phyloP scores from a whole-genome alignment of 2,329 filamentous ascomycete species.

The Biscogniauxia marginata region DNA sequence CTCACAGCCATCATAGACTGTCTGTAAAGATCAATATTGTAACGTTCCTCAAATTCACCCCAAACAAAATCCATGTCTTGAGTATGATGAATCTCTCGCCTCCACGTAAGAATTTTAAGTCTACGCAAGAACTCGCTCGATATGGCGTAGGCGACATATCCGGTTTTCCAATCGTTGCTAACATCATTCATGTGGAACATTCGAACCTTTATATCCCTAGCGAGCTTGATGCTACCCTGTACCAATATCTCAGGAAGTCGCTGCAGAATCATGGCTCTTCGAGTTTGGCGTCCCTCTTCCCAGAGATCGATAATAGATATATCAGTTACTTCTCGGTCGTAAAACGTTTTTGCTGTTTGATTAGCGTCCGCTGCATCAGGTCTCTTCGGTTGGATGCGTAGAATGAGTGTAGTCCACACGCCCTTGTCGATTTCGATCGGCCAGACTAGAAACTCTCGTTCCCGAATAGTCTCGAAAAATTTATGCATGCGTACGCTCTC shows the following conservation, averaged over 20 bases:
- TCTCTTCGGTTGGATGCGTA: constrained; percentile 5
- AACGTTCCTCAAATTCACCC: constrained; percentile 20
- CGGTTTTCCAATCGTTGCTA: constrained; percentile 17
- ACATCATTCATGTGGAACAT: constrained; percentile 1
- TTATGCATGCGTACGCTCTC: constrained; percentile 12
- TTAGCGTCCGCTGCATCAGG: neutral
- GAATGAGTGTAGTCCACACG: constrained; percentile 23
- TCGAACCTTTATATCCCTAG: neutral
- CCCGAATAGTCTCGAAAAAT: constrained; percentile 21
- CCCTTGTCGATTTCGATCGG: constrained; percentile 13
- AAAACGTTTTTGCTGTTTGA: neutral
- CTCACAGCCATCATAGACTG: constrained; percentile 17
- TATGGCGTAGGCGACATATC: constrained; percentile 23
- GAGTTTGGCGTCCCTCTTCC: neutral
- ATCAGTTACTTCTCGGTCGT: constrained; percentile 17
- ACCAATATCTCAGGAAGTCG: constrained; percentile 15
- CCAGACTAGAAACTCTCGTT: constrained; percentile 22
- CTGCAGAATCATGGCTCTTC: constrained; percentile 2
- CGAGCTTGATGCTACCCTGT: constrained; percentile 20
- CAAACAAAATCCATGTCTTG: constrained; percentile 12
- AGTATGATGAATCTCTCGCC: neutral
- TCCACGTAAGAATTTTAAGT: constrained; percentile 18
- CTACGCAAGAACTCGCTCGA: constrained; percentile 27
- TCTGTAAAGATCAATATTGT: constrained; percentile 22
- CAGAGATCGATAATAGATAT: constrained; percentile 23